These are phyloP conservation scores for Guyanaporus albipodus DNA, from an alignment of 768 basidiomycete genomes.

Conservation along the genomic window DNA sequence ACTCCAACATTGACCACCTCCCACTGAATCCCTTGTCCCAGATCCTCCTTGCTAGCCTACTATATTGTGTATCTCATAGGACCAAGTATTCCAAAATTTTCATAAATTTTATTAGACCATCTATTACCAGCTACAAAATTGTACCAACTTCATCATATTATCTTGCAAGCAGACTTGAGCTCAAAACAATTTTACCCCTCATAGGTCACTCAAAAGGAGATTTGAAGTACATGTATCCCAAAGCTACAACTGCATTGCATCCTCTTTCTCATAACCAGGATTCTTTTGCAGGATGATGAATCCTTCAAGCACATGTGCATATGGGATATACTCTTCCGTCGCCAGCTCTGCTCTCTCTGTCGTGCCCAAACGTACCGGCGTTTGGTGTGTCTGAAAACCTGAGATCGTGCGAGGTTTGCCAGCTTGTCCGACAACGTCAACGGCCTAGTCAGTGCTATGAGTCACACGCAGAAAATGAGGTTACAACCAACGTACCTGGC, in stretches of 20 bases:
- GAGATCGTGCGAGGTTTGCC: slow-evolving; percentile 96
- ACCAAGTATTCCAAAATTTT: too few relatives aligned
- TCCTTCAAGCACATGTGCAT: slow-evolving; percentile 85
- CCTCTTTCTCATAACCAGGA: slow-evolving; percentile 83
- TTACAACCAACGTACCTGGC: slow-evolving; percentile 52
- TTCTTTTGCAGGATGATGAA: slow-evolving; percentile 92
- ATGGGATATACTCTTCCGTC: slow-evolving; percentile 95
- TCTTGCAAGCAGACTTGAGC: too few relatives aligned
- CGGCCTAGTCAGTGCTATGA: slow-evolving; percentile 50
- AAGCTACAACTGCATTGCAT: slow-evolving; percentile 72
- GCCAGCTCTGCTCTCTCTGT: slow-evolving; percentile 94
- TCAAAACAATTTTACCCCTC: too few relatives aligned
- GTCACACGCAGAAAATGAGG: not conserved
- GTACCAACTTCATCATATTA: too few relatives aligned
- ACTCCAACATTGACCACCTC: too few relatives aligned
- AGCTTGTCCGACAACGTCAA: slow-evolving; percentile 96
- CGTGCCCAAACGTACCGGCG: slow-evolving; percentile 92
- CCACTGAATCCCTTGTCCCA: too few relatives aligned
- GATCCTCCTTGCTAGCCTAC: too few relatives aligned
- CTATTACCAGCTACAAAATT: too few relatives aligned
- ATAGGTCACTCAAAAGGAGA: too few relatives aligned
- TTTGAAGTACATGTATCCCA: slow-evolving; percentile 3
- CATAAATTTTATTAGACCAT: too few relatives aligned
- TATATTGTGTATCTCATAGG: too few relatives aligned
- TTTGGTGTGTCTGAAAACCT: slow-evolving; percentile 97